Evolutionary conservation across 2,329 filamentous ascomycete genomes (phyloP).

Genomic region (Macroventuria anomochaeta): DNA sequence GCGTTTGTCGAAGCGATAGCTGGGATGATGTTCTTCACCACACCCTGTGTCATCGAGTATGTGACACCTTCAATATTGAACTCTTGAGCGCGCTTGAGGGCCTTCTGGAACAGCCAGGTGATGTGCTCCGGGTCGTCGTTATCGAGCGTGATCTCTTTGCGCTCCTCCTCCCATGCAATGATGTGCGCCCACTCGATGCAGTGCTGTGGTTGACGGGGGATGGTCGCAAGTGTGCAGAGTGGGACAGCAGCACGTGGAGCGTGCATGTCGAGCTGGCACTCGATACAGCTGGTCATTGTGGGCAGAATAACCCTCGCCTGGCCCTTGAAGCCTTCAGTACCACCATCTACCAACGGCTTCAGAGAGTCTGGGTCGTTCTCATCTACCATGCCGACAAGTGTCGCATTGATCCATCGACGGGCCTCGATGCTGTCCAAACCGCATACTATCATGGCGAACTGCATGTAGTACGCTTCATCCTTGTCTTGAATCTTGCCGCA

Average conservation of each 20-base stretch:
- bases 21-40: slow-evolving; percentile 99
- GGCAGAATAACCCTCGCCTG: slow-evolving; percentile 92
- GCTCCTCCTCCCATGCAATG: slow-evolving; percentile 86
- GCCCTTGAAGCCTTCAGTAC: slow-evolving; percentile 98
- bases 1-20: slow-evolving; percentile 98
- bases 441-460: slow-evolving; percentile 92
- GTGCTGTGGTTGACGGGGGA: slow-evolving; percentile 95
- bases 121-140: slow-evolving; percentile 97
- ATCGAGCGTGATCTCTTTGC: slow-evolving; percentile 79
- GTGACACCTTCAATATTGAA: slow-evolving; percentile 93
- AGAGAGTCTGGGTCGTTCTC: slow-evolving; percentile 80
- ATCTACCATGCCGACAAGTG: slow-evolving; percentile 88
- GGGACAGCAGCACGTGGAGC: slow-evolving; percentile 96
- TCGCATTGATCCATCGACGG: slow-evolving; percentile 97
- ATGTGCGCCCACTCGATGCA: slow-evolving; percentile 99
- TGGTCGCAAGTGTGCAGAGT: slow-evolving; percentile 93
- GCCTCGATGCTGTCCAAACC: slow-evolving; percentile 97
- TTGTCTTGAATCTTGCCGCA: slow-evolving; percentile 97
- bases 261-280: slow-evolving; percentile 98
- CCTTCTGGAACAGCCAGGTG: slow-evolving; percentile 92
- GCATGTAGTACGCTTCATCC: slow-evolving; percentile 94
- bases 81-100: slow-evolving; percentile 78
- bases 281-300: slow-evolving; percentile 92
- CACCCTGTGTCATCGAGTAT: slow-evolving; percentile 93
- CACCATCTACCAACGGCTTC: slow-evolving; percentile 94